Evolutionary conservation across 768 basidiomycete species (phyloP), one percentile per base, ranked within the genome.

Genomic region (Kwoniella shandongensis): DNA sequence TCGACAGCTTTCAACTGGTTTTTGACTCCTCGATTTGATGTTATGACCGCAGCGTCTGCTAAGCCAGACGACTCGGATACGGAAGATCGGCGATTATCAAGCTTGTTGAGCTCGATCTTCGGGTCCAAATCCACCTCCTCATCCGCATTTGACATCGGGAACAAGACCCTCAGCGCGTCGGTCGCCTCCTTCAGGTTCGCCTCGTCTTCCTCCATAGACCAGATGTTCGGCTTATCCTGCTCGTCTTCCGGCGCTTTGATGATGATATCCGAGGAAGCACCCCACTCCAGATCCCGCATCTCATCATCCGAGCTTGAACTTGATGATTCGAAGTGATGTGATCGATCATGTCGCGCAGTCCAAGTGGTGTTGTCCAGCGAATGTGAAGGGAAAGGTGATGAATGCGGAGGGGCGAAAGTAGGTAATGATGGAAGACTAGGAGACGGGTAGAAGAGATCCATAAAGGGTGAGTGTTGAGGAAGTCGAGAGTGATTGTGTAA

Each of bases 301-400:
- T 69, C 70, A 13, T 72, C 70, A 36, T 66, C 70, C 18, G 65
- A 67, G 53, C 66, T 67, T 4, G 66, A 65, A 29, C 57, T 63
- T 2, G 71, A 73, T 17, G 57, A 59, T 45, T 73, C 71, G 40
- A 69, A 66, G 35, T 55, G 53, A 51, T 66, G 25, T 2, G 38
- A 44, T 11, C 38, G 44, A 25, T 67, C 62, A 17, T 61, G 57
- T n/a, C 70, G 56, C 6, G 54, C 67, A 4, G 54, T 56, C 71
- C 71, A 73, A 18, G 59, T 63, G 5, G 71, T 67, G 47, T 73
- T 73, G 54, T 73, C 71, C n/a, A 73, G 60, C 23, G 71, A 73
- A 42, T 73, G 71, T 25, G 66, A 63, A 6, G 71, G 71, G 50
- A 73, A 73, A 8, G 68, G 68, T 12, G 71, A 66, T 15, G 60